Base-by-base conservation (phyloP, 1,284 basidiomycete species). In the Cronartium quercuum region DNA sequence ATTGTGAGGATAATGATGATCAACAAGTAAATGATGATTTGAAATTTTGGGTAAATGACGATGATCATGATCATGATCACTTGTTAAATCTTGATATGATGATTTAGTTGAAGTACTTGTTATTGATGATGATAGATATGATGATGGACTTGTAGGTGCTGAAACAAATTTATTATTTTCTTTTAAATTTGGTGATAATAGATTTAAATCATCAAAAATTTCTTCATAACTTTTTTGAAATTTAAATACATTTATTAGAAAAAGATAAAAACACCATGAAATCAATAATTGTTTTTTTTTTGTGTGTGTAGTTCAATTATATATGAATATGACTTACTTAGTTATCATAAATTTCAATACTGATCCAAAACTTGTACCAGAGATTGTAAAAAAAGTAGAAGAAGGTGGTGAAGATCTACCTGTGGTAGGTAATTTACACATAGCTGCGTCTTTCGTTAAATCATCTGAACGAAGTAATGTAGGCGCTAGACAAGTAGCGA, bases 261-360 rank as follows among this genome's bases (percentile, higher is more conserved):
- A 18, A 21, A 60, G 58, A 34, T 34, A 35, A n/a, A n/a, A n/a
- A n/a, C n/a, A n/a, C n/a, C n/a, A 61, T 3, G 9, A 61, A 2
- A 18, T 6, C 29, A 37, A 61, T 58, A 5, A 61, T 61, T 21
- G 37, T 61, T 21, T 34, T 61, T 18, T 15, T 6, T 6, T 10
- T 1, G 24, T 34, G 29, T 6, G 29, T 3, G n/a, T 6, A n/a
- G 13, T 29, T 61, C 9, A 3, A 37, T 13, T 29, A 13, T 9
- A 18, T 15, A 13, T 3, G 24, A 37, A 24, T 34, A 61, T 35
- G 58, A 65, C 68, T 18, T 37, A 73, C 70, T 63, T 41, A 41
- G 70, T 55, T 35, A 73, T 73, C 70, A 73, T 73, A 35, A 73
- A 65, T 55, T 65, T 65, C 18, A 70, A 47, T 12, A 70, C 55